Base-by-base conservation (phyloP, 257 asterid genomes). In the Primulina tabacum region DNA sequence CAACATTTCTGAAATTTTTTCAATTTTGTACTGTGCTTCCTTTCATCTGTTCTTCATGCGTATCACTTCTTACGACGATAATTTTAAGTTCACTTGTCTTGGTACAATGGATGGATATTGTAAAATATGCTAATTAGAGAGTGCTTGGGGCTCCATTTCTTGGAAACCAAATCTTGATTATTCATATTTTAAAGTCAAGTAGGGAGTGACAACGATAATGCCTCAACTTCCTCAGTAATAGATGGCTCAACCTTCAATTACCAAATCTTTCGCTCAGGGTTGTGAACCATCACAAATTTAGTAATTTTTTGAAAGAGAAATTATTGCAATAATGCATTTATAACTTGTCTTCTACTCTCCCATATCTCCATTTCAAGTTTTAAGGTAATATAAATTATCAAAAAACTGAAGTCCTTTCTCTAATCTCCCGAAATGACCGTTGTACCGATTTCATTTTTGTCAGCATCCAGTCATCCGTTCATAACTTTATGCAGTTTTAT, bases 1-100 rank as follows among this genome's bases (percentile, higher is more conserved):
- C 78, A 81, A 82, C 85, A 77, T 73, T 68, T 74, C 75, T 38
- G 12, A 12, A 53, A 1, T 35, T 75, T 67, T 11, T 70, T 2
- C 12, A 52, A 17, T 38, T 35, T 37, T 55, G 37, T 71, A 68
- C 40, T 37, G n/a, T 9, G 59, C 73, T 72, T 66, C 67, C 52
- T 60, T 18, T 33, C 29, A 29, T 56, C 43, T 68, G 66, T 38
- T 43, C 38, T 38, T 17, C 63, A 62, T 60, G 3, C 7, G 16
- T 70, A 58, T 56, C 68, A 68, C 70, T 52, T 67, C 73, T 74
- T 72, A 6, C 59, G 59, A 21, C 7, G 53, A 20, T 57, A 58
- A 47, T 65, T 37, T 60, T 43, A 17, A 26, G 43, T 47, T 75
- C 40, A 17, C 60, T 16, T 55, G 29, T 73, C 60, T 33, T 73